Evolutionary conservation across 2,329 filamentous ascomycete genomes (phyloP).

Genomic region (Ascosphaera aggregata): DNA sequence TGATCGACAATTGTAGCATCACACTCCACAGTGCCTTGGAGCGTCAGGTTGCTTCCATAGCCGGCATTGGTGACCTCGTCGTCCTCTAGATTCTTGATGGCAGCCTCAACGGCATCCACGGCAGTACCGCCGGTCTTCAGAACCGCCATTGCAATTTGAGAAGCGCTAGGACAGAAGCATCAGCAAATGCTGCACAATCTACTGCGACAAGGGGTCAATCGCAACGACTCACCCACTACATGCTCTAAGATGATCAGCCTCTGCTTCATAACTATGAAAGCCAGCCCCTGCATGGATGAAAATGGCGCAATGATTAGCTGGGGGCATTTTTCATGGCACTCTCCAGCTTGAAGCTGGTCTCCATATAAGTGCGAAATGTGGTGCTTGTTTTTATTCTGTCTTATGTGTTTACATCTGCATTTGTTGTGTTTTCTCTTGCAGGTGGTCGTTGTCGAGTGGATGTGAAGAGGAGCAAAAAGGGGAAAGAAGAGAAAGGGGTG

Average conservation of each 20-base stretch:
- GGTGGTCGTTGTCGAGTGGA: too few relatives aligned
- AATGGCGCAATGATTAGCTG: too few relatives aligned
- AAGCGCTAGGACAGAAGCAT: conserved; percentile 35
- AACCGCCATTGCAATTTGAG: conserved; percentile 59
- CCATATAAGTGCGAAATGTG: too few relatives aligned
- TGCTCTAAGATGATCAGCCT: conserved; percentile 59
- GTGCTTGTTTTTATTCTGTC: too few relatives aligned
- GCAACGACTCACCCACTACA: conserved; percentile 53
- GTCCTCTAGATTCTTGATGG: conserved; percentile 73
- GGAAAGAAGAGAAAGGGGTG: too few relatives aligned
- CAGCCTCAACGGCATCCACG: conserved; percentile 72
- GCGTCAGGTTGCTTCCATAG: conserved; percentile 81
- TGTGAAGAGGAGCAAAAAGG: too few relatives aligned
- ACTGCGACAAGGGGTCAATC: too few relatives aligned
- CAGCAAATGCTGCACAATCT: conserved; percentile 3
- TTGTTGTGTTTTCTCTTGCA: too few relatives aligned
- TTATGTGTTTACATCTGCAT: too few relatives aligned
- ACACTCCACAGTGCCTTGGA: conserved; percentile 79
- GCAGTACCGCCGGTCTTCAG: conserved; percentile 58
- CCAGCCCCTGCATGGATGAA: conserved; percentile 93
- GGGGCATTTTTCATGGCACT: too few relatives aligned
- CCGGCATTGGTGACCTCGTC: conserved; percentile 92
- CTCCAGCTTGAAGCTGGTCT: too few relatives aligned
- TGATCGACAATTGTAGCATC: conserved; percentile 90
- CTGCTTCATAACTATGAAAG: conserved; percentile 74